Conservation (phyloP, 2,329 filamentous ascomycete genomes). For the Didymellaceae sp. region DNA sequence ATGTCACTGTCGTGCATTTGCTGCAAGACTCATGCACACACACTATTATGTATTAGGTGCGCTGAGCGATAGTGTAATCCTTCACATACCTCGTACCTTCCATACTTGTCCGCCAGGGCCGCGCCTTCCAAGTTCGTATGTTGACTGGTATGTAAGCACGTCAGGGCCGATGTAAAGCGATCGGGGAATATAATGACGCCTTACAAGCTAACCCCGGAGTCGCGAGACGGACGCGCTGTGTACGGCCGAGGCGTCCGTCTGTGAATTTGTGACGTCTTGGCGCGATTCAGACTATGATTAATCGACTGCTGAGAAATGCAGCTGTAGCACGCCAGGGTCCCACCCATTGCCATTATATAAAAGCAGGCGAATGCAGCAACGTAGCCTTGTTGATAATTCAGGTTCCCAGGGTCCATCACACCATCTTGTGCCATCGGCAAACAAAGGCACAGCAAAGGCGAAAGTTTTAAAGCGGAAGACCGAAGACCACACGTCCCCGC, state of each 20-base stretch:
- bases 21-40: background rate
- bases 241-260: conserved; percentile 18
- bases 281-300: conserved; percentile 22
- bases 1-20: background rate
- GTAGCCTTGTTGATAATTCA: background rate
- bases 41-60: conserved; percentile 1
- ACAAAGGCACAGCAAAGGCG: conserved; percentile 24
- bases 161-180: conserved; percentile 41
- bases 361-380: conserved; percentile 5
- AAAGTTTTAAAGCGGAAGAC: conserved; percentile 15
- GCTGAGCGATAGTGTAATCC: conserved; percentile 5
- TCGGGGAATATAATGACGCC: conserved; percentile 41
- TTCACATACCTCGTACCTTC: conserved; percentile 3
- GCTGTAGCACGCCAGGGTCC: conserved; percentile 10
- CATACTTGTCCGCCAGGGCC: conserved; percentile 6
- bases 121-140: conserved; percentile 13
- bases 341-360: conserved; percentile 21
- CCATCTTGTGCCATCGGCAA: conserved; percentile 33
- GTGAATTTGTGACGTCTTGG: conserved; percentile 13
- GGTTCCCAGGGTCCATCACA: conserved; percentile 12
- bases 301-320: conserved; percentile 37
- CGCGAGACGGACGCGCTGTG: conserved; percentile 29
- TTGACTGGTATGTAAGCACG: conserved; percentile 22
- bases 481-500: conserved; percentile 20
- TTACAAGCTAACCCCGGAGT: conserved; percentile 36